These are phyloP conservation scores for Babesia ovata DNA, from an alignment of 169 alveolate genomes.

Conservation along the genomic window DNA sequence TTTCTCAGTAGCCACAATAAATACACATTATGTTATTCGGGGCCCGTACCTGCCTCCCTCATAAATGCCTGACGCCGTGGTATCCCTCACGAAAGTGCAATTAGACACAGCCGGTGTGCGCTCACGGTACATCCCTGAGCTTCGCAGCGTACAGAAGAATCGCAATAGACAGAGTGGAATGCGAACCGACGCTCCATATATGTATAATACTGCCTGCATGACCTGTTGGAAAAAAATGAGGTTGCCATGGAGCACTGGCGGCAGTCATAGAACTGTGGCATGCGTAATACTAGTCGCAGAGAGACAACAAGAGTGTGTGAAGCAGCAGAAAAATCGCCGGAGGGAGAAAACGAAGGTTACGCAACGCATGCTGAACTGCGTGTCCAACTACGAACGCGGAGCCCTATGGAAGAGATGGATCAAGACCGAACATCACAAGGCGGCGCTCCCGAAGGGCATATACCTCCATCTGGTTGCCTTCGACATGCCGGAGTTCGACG, in stretches of 20 bases:
- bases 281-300: background rate
- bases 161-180: no score
- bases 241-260: background rate
- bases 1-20: no score
- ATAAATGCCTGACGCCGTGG: no score
- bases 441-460: constrained; percentile 5
- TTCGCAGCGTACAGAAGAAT: no score
- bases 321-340: background rate
- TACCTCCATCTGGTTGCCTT: constrained; percentile 18
- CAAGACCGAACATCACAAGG: background rate
- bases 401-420: constrained; percentile 35
- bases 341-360: background rate
- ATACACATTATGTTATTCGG: no score
- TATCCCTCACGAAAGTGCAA: no score
- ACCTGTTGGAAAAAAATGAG: background rate
- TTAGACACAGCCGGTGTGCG: no score
- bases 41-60: no score
- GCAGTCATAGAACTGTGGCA: background rate
- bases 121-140: no score
- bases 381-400: constrained; percentile 43
- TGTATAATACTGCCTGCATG: no score
- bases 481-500: constrained; percentile 9
- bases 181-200: no score
- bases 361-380: constrained; percentile 6
- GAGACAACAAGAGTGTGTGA: background rate